Evolutionary conservation across 495 filamentous ascomycete genomes (phyloP), one percentile per base, ranked within the genome.

Genomic region (Talaromyces trachyspermus): DNA sequence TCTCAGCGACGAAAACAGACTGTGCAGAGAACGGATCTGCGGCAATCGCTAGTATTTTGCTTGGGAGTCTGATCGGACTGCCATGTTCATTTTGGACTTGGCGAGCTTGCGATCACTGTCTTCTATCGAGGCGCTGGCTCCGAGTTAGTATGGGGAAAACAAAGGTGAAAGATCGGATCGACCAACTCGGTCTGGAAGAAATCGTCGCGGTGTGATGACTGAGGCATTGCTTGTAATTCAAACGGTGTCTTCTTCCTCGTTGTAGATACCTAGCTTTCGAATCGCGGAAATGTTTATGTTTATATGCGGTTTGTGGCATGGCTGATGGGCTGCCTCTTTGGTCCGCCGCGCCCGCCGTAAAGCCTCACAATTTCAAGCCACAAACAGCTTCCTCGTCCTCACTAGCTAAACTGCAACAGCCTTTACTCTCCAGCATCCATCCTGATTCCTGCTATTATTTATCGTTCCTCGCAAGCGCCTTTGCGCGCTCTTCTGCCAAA

Each of bases 141-240:
- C 41, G 14, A 39, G 48, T 55, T 39, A 58, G 46, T 48, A 38
- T 23, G 22, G 37, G 9, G 22, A 26, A 2, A 37, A 36, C 9
- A 53, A 23, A n/a, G 11, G 25, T 37, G 14, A 19, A 43, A 51
- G 18, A 38, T 20, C 17, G 45, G 26, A 35, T 23, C 27, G 8
- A 25, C 77, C 60, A 72, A 88, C 83, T 83, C 83, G 14, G 89
- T 91, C 65, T 97, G 88, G 62, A 97, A 97, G 75, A 92, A 96
- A 57, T 91, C 70, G 18, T 80, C 77, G 29, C 77, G 72, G 53
- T 88, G 74, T 25, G 71, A 75, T 17, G 83, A 83, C 35, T 64
- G 65, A 22, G 84, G 77, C 85, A 88, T 89, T 19, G n/a, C n/a
- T n/a, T n/a, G n/a, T n/a, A n/a, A n/a, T n/a, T n/a, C n/a, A n/a